These are phyloP conservation scores for Boletus vermiculosoides DNA, from an alignment of 768 basidiomycete genomes.

Conservation along the genomic window DNA sequence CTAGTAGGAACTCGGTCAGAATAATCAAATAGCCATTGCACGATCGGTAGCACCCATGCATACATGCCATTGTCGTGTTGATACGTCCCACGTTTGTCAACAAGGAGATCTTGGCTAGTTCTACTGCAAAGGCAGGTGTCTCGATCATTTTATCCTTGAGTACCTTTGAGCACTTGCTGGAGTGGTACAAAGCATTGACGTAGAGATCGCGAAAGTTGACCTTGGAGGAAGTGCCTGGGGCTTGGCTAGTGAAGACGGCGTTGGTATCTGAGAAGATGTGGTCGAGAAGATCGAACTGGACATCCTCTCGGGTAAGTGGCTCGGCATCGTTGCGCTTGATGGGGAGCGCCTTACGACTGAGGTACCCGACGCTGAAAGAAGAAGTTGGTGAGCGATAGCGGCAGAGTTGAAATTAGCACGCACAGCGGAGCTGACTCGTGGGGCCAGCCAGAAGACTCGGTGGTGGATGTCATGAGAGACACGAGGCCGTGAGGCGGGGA, in stretches of 20 bases:
- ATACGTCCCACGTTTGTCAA: slow-evolving; percentile 88
- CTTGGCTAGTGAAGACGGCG: slow-evolving; percentile 69
- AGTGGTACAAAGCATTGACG: slow-evolving; percentile 75
- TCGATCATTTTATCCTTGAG: slow-evolving; percentile 87
- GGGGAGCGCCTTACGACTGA: slow-evolving; percentile 62
- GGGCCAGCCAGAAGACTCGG: slow-evolving; percentile 41
- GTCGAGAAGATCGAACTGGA: slow-evolving; percentile 82
- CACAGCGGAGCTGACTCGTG: slow-evolving; percentile 56
- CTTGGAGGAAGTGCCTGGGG: slow-evolving; percentile 45
- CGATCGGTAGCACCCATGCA: slow-evolving; percentile 31
- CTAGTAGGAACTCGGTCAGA: slow-evolving; percentile 39
- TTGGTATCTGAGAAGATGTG: slow-evolving; percentile 72
- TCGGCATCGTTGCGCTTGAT: slow-evolving; percentile 84
- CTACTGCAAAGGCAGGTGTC: slow-evolving; percentile 71
- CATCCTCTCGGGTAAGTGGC: slow-evolving; percentile 77
- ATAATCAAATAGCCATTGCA: slow-evolving; percentile 5
- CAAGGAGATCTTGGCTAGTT: slow-evolving; percentile 80
- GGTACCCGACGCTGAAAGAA: slow-evolving; percentile 51
- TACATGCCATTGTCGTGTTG: slow-evolving; percentile 90
- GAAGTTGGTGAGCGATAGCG: slow-evolving; percentile 8
- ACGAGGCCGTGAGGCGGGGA: slow-evolving; percentile 35
- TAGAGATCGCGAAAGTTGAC: slow-evolving; percentile 83
- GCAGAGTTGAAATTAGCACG: slow-evolving; percentile 25
- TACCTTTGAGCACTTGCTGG: slow-evolving; percentile 82
- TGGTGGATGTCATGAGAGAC: slow-evolving; percentile 48